Percentiles rank a stretch among this genome's conserved stretches.
Conservation (phyloP, 306 rosid species). For the Mucuna pruriens region DNA sequence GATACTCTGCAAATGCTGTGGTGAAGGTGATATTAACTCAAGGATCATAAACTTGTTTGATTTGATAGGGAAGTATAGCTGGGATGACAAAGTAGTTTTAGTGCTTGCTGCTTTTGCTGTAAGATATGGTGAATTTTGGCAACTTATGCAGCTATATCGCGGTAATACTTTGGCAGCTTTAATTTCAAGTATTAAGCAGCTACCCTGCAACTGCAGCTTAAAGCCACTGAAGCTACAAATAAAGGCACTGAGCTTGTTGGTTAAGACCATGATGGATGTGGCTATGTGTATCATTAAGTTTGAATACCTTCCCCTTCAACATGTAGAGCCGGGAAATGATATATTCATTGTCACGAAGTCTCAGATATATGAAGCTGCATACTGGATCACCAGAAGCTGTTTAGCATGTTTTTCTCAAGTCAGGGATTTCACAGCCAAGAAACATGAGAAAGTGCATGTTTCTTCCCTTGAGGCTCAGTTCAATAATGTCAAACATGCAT, state of each 20-base stretch:
- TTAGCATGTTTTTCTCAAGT: slow-evolving; percentile 59
- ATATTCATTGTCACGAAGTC: not conserved
- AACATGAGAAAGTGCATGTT: slow-evolving; percentile 75
- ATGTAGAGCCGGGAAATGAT: not conserved
- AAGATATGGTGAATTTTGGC: slow-evolving; percentile 65
- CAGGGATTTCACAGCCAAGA: slow-evolving; percentile 44
- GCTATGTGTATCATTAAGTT: slow-evolving; percentile 63
- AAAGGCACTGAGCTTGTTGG: slow-evolving; percentile 48
- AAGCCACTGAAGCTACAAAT: slow-evolving; percentile 31
- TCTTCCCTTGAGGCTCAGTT: slow-evolving; percentile 49
- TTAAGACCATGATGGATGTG: slow-evolving; percentile 59
- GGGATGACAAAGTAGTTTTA: slow-evolving; percentile 68
- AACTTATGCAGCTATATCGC: slow-evolving; percentile 47
- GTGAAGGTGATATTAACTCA: slow-evolving; percentile 48
- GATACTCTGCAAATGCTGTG: slow-evolving; percentile 52
- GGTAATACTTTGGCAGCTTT: slow-evolving; percentile 52
- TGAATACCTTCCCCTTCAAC: slow-evolving; percentile 49
- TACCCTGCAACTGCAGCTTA: slow-evolving; percentile 37
- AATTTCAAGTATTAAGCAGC: slow-evolving; percentile 50
- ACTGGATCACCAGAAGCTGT: slow-evolving; percentile 67
- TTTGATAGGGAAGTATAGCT: slow-evolving; percentile 54
- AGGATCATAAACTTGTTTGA: slow-evolving; percentile 61
- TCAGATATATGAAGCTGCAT: slow-evolving; percentile 53
- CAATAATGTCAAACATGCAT: slow-evolving; percentile 2
- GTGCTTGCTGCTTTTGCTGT: slow-evolving; percentile 64